Evolutionary conservation across 306 rosid species (phyloP), one percentile per base, ranked within the genome.

Genomic region (Adenanthera pavonina): DNA sequence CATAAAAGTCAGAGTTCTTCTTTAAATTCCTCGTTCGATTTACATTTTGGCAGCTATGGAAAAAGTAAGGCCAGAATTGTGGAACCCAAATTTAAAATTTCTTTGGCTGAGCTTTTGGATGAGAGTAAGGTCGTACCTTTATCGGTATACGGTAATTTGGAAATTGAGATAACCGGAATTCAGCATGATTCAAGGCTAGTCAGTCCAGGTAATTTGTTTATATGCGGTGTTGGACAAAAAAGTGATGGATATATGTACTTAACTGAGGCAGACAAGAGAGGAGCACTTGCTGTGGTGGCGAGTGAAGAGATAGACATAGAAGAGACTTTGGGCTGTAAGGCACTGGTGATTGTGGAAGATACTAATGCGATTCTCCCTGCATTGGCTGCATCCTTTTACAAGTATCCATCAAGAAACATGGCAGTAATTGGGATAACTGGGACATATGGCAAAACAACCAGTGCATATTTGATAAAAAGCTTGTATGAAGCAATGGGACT

Each of bases 221-320:
- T 95, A 48, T 92, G 96, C 40, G 88, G 94, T 41, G 93, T 92
- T 69, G 97, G 91, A 51, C 77, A 78, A 15, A 88, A 86, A 43
- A 92, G 87, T 3, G 98, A 95, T 49, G 96, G 92, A 0, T 91
- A 90, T 47, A 76, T 87, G 85, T 90, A 82, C 72, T 86, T 95
- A 88, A 90, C 87, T n/a, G 98, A 95, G 88, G 98, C 99, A 82
- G 94, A 92, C 85, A 95, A 95, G 91, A 90, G 98, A 88, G 94
- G 98, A 16, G 98, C 96, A 0, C 89, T 95, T 51, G 99, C 98
- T 34, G 94, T 95, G 35, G 97, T 95, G 16, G 96, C 97, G 0
- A 93, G 97, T 73, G 94, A 95, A 83, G 99, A 93, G 93, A 91
- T 93, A 79, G 92, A 89, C n/a, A 89, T 95, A 67, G 93, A 93